Percentiles rank a stretch among this genome's conserved stretches.
Conservation (phyloP, 2,329 filamentous ascomycete species). For the Phyllosticta paracitricarpa region DNA sequence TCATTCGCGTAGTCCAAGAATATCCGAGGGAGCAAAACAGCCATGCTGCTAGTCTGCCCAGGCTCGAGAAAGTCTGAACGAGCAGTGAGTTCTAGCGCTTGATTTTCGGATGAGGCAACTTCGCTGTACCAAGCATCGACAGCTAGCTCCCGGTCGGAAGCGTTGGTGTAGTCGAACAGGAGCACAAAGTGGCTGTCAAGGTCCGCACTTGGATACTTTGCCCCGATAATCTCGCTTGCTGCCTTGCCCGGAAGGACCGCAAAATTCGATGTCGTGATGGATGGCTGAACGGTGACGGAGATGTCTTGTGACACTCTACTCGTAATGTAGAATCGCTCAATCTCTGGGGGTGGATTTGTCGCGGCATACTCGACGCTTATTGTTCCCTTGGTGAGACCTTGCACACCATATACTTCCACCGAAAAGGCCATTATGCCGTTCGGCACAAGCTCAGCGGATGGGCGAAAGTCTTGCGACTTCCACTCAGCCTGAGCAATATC, state of each 20-base stretch:
- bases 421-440: slow-evolving; percentile 39
- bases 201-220: slow-evolving; percentile 2
- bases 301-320: slow-evolving; percentile 6
- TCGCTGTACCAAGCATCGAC: slow-evolving; percentile 4
- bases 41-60: slow-evolving; percentile 58
- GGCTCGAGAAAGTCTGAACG: slow-evolving; percentile 41
- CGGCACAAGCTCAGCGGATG: slow-evolving; percentile 31
- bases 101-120: neutral
- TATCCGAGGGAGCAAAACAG: slow-evolving; percentile 65
- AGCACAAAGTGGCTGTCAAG: neutral
- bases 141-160: slow-evolving; percentile 8
- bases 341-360: slow-evolving; percentile 2
- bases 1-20: slow-evolving; percentile 68
- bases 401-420: slow-evolving; percentile 3
- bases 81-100: neutral
- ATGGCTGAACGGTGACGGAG: slow-evolving; percentile 1
- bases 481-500: slow-evolving; percentile 56
- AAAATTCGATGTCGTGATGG: slow-evolving; percentile 2
- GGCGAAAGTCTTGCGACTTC: slow-evolving; percentile 3
- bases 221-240: neutral
- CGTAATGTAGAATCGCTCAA: slow-evolving; percentile 4
- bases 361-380: slow-evolving; percentile 6
- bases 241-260: neutral
- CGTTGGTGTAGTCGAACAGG: neutral
- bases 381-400: slow-evolving; percentile 1